Conservation (phyloP, 1,284 basidiomycete genomes). For the Malassezia furfur region DNA sequence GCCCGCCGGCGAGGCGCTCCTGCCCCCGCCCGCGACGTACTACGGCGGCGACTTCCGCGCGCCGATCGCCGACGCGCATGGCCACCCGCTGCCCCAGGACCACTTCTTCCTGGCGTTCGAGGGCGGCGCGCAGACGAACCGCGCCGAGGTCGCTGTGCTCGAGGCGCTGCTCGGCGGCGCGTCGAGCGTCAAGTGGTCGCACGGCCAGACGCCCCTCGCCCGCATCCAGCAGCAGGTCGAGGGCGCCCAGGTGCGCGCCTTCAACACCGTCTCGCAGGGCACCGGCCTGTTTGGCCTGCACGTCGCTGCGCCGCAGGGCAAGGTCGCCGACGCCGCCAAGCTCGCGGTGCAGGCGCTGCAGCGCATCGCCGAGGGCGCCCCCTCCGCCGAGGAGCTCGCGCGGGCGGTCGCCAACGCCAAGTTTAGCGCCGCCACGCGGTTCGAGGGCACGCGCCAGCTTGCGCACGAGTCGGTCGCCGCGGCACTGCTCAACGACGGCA, state of each 20-base stretch:
- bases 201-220: constrained; percentile 35
- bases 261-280: constrained; percentile 42
- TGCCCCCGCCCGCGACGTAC: constrained; percentile 34
- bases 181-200: constrained; percentile 43
- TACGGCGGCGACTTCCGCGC: constrained; percentile 45
- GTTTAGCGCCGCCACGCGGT: constrained; percentile 31
- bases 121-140: constrained; percentile 27
- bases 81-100: constrained; percentile 27
- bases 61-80: constrained; percentile 34
- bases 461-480: constrained; percentile 31
- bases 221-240: constrained; percentile 22
- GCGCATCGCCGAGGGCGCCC: constrained; percentile 29
- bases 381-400: constrained; percentile 26
- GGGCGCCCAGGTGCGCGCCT: constrained; percentile 33
- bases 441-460: constrained; percentile 29
- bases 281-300: constrained; percentile 41
- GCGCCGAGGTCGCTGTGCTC: constrained; percentile 40
- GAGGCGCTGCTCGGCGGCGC: constrained; percentile 41
- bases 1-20: constrained; percentile 20
- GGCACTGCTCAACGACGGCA: constrained; percentile 27
- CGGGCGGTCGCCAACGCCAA: constrained; percentile 44
- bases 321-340: constrained; percentile 29
- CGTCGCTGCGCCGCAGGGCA: constrained; percentile 32
- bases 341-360: constrained; percentile 33
- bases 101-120: constrained; percentile 46